Conservation (phyloP, 2,329 filamentous ascomycete genomes). For the Fusarium sp. region DNA sequence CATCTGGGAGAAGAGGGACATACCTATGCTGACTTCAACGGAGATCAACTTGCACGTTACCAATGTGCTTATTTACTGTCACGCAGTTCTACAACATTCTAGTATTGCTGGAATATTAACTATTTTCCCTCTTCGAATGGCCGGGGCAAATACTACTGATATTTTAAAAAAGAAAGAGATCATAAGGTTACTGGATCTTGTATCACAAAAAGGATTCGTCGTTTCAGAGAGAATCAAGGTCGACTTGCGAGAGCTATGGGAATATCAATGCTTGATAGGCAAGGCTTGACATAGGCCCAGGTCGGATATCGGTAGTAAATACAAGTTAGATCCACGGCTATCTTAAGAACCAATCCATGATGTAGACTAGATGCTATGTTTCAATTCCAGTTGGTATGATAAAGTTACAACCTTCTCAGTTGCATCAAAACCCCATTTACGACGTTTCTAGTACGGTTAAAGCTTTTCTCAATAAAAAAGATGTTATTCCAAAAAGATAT, state of each 20-base stretch:
- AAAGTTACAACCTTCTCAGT: too few species aligned
- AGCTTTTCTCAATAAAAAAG: fast-evolving
- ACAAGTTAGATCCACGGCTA: too few species aligned
- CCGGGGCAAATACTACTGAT: conserved; percentile 20
- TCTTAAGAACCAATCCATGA: too few species aligned
- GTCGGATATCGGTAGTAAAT: too few species aligned
- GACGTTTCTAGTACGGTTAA: too few species aligned
- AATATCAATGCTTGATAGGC: conserved; percentile 1
- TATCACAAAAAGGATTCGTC: conserved; percentile 43
- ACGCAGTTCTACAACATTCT: conserved; percentile 2
- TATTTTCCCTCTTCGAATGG: conserved; percentile 46
- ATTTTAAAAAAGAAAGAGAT: not conserved
- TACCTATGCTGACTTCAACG: conserved; percentile 14
- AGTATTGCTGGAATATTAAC: conserved; percentile 37
- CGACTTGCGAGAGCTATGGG: conserved; percentile 45
- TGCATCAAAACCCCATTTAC: too few species aligned
- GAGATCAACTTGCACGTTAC: conserved; percentile 13
- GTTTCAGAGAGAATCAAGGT: conserved; percentile 40
- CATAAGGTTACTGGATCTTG: conserved; percentile 5
- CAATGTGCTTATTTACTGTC: not conserved
- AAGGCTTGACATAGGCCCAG: too few species aligned
- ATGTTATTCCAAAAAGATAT: not conserved
- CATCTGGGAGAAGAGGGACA: conserved; percentile 25
- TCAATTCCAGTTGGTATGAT: too few species aligned
- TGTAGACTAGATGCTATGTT: too few species aligned